Conservation (phyloP, 306 rosid genomes). For the Cicer arietinum region DNA sequence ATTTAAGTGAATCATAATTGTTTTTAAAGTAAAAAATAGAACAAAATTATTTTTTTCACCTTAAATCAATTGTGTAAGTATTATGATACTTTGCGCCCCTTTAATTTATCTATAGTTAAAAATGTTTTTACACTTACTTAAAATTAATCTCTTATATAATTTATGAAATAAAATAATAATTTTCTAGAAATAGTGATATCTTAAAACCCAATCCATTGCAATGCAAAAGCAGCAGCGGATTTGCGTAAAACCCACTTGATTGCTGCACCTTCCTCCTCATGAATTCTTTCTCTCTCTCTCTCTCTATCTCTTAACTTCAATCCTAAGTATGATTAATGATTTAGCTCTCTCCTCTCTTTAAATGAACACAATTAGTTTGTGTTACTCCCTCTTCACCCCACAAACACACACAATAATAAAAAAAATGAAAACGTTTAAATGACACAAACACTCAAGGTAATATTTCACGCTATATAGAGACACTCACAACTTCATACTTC, state of each 20-base stretch:
- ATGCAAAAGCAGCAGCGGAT: conserved; percentile 71
- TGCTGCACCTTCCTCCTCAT: conserved; percentile 66
- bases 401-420: conserved; percentile 17
- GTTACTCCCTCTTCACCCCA: conserved; percentile 48
- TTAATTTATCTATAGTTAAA: no score
- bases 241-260: conserved; percentile 98
- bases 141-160: no score
- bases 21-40: no score
- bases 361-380: conserved; percentile 59
- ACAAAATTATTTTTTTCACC: no score
- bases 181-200: conserved; percentile 62
- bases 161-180: background rate
- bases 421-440: conserved; percentile 32
- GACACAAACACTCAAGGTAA: conserved; percentile 41
- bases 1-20: no score
- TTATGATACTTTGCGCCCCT: no score
- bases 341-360: conserved; percentile 48
- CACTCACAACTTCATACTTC: conserved; percentile 33
- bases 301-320: conserved; percentile 68
- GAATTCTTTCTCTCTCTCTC: conserved; percentile 24
- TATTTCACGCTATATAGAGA: conserved; percentile 48
- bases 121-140: no score
- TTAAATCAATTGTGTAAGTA: no score
- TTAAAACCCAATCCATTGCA: conserved; percentile 83
- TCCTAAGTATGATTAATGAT: conserved; percentile 77